Percentiles rank a stretch among this genome's conserved stretches.
phyloP scores from a whole-genome alignment of 2,329 filamentous ascomycete species.

The Ophiostoma sp. region DNA sequence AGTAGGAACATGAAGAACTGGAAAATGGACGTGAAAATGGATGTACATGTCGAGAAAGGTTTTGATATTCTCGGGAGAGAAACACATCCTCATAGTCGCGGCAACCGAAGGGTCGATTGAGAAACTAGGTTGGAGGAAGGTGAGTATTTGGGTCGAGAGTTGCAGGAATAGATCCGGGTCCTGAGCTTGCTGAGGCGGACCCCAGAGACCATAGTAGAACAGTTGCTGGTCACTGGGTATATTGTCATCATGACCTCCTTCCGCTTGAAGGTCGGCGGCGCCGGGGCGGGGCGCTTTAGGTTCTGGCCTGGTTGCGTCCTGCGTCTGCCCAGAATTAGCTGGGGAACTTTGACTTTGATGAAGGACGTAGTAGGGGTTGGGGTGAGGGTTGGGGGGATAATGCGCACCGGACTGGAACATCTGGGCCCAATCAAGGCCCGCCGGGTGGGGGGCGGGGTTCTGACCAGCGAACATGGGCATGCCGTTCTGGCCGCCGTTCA shows the following conservation, averaged over 20 bases:
- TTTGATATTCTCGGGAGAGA: conserved; percentile 68
- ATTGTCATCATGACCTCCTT: conserved; percentile 29
- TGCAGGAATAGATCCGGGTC: conserved; percentile 55
- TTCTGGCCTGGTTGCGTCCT: conserved; percentile 69
- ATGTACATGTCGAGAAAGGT: conserved; percentile 70
- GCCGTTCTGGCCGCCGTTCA: conserved; percentile 63
- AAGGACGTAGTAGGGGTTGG: conserved; percentile 60
- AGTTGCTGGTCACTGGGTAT: conserved; percentile 44
- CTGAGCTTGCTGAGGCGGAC: conserved; percentile 47
- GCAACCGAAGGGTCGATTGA: conserved; percentile 53
- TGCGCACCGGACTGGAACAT: conserved; percentile 73
- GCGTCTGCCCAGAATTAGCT: conserved; percentile 67
- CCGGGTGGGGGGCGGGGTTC: conserved; percentile 60
- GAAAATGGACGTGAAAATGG: conserved; percentile 73
- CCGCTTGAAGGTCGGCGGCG: conserved; percentile 47
- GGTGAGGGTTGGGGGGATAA: neutral
- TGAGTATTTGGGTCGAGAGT: conserved; percentile 56
- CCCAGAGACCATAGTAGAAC: conserved; percentile 53
- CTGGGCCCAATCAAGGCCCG: conserved; percentile 69
- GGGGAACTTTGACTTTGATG: conserved; percentile 47
- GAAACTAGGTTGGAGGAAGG: conserved; percentile 59
- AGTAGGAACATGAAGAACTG: conserved; percentile 69
- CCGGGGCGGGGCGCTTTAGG: conserved; percentile 56
- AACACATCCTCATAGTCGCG: conserved; percentile 58
- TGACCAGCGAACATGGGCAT: conserved; percentile 64